Conservation (phyloP, 768 basidiomycete genomes). For the Mycena vulgaris region DNA sequence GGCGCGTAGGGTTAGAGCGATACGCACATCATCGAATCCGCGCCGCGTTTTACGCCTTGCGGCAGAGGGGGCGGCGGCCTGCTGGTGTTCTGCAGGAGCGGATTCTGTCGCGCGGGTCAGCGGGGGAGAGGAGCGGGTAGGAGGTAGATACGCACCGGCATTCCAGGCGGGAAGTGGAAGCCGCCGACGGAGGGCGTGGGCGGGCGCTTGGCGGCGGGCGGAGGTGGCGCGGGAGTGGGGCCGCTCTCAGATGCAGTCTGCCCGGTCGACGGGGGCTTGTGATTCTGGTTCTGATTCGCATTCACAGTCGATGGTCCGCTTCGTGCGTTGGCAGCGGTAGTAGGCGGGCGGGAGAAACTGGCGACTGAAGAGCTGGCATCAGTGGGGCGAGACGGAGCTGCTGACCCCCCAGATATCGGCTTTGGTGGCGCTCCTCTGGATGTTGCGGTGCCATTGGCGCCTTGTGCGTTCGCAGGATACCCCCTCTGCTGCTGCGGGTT, state of each 20-base stretch:
- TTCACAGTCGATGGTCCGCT: neutral
- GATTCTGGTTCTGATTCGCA: slow-evolving; percentile 2
- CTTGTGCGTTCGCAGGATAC: neutral
- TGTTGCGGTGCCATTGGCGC: neutral
- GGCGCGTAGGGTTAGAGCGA: neutral
- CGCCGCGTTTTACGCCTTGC: slow-evolving; percentile 52
- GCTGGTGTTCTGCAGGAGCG: slow-evolving; percentile 22
- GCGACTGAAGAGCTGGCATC: neutral
- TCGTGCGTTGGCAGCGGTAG: neutral
- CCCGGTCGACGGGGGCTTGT: neutral
- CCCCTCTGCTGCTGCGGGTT: slow-evolving; percentile 16
- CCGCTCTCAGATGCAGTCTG: neutral
- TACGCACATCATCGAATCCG: slow-evolving; percentile 47
- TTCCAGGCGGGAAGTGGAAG: slow-evolving; percentile 64
- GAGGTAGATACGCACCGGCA: slow-evolving; percentile 51
- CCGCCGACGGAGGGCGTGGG: slow-evolving; percentile 61
- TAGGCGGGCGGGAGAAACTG: neutral
- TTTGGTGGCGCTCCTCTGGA: neutral
- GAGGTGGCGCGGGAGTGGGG: neutral
- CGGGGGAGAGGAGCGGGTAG: neutral
- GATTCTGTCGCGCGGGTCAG: slow-evolving; percentile 19
- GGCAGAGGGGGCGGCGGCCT: slow-evolving; percentile 28
- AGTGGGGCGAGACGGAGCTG: neutral
- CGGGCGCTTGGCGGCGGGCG: slow-evolving; percentile 38
- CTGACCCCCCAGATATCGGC: neutral